Evolutionary conservation across 73 alveolate genomes (phyloP).

Genomic region (Tetrahymena borealis): DNA sequence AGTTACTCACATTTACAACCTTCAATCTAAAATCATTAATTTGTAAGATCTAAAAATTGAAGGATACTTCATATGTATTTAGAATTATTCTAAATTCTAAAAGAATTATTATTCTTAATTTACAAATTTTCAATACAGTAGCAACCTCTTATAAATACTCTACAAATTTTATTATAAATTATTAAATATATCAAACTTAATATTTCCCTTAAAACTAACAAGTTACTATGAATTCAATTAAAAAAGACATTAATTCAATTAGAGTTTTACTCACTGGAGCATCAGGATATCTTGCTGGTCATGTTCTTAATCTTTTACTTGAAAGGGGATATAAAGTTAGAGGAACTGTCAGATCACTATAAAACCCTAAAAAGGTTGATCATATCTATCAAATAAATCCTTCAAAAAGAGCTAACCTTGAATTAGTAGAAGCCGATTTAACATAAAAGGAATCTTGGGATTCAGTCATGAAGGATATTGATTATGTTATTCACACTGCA

Average conservation of each 20-base stretch:
- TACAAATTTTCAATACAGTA: no score
- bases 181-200: no score
- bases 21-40: no score
- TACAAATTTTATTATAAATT: no score
- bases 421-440: conserved; percentile 50
- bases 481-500: conserved; percentile 61
- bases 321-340: conserved; percentile 30
- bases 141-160: no score
- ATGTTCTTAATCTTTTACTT: neutral
- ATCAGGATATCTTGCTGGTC: neutral
- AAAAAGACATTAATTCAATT: neutral
- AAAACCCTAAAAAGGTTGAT: conserved; percentile 36
- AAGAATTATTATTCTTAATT: no score
- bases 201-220: no score
- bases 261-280: neutral
- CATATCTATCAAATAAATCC: conserved; percentile 45
- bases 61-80: no score
- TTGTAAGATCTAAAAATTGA: no score
- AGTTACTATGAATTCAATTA: neutral
- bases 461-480: conserved; percentile 41
- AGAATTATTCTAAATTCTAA: no score
- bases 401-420: conserved; percentile 11
- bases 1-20: no score
- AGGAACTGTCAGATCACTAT: conserved; percentile 54
- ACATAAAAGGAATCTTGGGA: conserved; percentile 27